phyloP scores from a whole-genome alignment of 352 stramenopile genomes.

The Stephanocyclus meneghinianus region DNA sequence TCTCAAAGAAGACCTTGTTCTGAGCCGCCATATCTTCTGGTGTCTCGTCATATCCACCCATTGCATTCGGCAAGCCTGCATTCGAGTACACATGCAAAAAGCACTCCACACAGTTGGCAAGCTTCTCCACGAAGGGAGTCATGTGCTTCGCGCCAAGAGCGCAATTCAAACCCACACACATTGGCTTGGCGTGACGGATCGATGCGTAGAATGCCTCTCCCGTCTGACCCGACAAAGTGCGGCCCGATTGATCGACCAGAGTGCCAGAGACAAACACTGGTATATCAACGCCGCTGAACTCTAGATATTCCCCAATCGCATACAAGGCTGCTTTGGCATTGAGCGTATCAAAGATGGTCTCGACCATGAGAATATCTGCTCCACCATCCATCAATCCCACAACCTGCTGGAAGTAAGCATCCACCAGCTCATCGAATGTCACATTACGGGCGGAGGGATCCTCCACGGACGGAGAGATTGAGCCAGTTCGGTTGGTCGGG shows the following conservation, averaged over 20 bases:
- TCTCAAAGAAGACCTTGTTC: slow-evolving; percentile 93
- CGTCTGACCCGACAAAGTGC: slow-evolving; percentile 94
- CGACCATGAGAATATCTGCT: slow-evolving; percentile 93
- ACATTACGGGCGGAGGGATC: slow-evolving; percentile 92
- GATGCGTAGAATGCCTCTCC: slow-evolving; percentile 96
- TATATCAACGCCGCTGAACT: slow-evolving; percentile 88
- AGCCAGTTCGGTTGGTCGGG: slow-evolving; percentile 94
- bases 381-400: slow-evolving; percentile 93
- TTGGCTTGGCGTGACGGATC: slow-evolving; percentile 92
- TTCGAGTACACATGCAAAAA: slow-evolving; percentile 97
- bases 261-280: slow-evolving; percentile 96
- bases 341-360: slow-evolving; percentile 98
- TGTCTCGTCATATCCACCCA: slow-evolving; percentile 95
- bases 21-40: slow-evolving; percentile 90
- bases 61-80: slow-evolving; percentile 94
- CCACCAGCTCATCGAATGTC: slow-evolving; percentile 95
- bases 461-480: slow-evolving; percentile 94
- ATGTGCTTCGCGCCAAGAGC: slow-evolving; percentile 94
- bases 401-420: slow-evolving; percentile 93
- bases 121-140: slow-evolving; percentile 92
- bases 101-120: slow-evolving; percentile 91
- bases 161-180: slow-evolving; percentile 97
- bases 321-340: slow-evolving; percentile 96
- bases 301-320: slow-evolving; percentile 90
- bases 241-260: slow-evolving; percentile 94